Percentiles rank a stretch among this genome's conserved stretches.
These are phyloP conservation scores for Entrophospora sp. DNA, from an alignment of 192 early-diverging fungal species.

Conservation along the genomic window DNA sequence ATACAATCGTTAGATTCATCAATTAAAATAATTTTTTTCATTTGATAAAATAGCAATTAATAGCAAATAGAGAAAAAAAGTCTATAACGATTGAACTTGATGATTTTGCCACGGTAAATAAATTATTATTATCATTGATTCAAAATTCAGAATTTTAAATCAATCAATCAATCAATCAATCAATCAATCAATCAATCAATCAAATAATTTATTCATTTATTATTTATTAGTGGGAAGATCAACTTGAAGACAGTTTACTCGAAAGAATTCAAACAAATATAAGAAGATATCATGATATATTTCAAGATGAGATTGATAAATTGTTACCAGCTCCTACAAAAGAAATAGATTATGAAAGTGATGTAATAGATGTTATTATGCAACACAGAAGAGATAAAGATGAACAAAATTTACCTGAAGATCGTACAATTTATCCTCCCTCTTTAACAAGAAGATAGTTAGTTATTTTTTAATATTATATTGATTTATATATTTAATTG, in stretches of 20 bases:
- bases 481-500: not conserved
- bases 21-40: too few species aligned
- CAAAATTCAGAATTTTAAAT: too few species aligned
- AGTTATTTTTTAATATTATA: slow-evolving; percentile 20
- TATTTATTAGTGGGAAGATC: not conserved
- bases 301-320: slow-evolving; percentile 61
- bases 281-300: slow-evolving; percentile 75
- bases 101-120: slow-evolving; percentile 48
- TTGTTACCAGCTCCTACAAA: slow-evolving; percentile 42
- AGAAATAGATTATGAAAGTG: slow-evolving; percentile 55
- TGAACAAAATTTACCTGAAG: slow-evolving; percentile 29
- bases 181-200: slow-evolving; percentile 4
- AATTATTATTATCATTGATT: not conserved
- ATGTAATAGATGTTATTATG: slow-evolving; percentile 85
- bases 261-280: slow-evolving; percentile 75
- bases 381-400: slow-evolving; percentile 58
- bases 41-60: slow-evolving; percentile 38
- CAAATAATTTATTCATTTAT: slow-evolving; percentile 23
- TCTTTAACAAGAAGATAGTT: slow-evolving; percentile 82
- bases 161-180: slow-evolving; percentile 14
- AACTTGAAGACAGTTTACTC: slow-evolving; percentile 33
- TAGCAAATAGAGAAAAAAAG: slow-evolving; percentile 54
- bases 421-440: slow-evolving; percentile 56
- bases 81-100: slow-evolving; percentile 57
- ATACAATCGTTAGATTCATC: not conserved